Evolutionary conservation across 306 rosid species (phyloP), one percentile per base, ranked within the genome.

Genomic region (Dalbergia cochinchinensis): DNA sequence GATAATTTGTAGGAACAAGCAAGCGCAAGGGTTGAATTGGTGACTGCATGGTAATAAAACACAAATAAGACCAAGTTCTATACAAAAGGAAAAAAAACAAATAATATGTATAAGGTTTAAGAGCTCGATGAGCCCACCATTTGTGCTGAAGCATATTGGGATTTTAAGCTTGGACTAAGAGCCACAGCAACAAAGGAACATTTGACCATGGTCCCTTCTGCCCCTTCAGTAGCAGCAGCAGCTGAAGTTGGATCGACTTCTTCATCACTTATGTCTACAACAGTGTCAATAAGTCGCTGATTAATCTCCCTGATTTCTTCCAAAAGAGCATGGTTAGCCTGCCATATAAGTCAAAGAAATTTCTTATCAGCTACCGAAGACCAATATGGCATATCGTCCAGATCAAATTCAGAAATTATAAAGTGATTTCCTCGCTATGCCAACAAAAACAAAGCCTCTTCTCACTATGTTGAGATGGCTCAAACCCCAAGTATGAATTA

Each of bases 261-360:
- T 86, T 96, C 98, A 54, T 93, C 91, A 80, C 96, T 93, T 78
- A 90, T 83, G 76, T 86, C 92, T 39, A 96, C 93, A 45, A 93
- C 92, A 3, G 97, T 96, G 86, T 96, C 98, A 22, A 96, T 96
- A 75, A 96, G 99, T 42, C 91, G 86, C 69, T 87, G 94, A 87
- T 96, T 96, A 84, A 96, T 92, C 82, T 91, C 97, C 86, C 90
- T 83, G 65, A 96, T 93, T 89, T 96, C 99, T 86, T 96, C 98
- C 84, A 88, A 39, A 74, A 96, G 92, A 78, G 94, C 88, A 86
- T 91, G 99, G 80, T 87, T 96, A 77, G 89, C 93, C 99, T 96
- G 96, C 87, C 82, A 77, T 45, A 69, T 7, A 69, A 69, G 78
- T 73, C 76, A 48, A 69, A 42, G 5, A 58, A 65, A 73, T 50